These are phyloP conservation scores for Toxoplasma gondii DNA, from an alignment of 169 alveolate species.

Conservation along the genomic window DNA sequence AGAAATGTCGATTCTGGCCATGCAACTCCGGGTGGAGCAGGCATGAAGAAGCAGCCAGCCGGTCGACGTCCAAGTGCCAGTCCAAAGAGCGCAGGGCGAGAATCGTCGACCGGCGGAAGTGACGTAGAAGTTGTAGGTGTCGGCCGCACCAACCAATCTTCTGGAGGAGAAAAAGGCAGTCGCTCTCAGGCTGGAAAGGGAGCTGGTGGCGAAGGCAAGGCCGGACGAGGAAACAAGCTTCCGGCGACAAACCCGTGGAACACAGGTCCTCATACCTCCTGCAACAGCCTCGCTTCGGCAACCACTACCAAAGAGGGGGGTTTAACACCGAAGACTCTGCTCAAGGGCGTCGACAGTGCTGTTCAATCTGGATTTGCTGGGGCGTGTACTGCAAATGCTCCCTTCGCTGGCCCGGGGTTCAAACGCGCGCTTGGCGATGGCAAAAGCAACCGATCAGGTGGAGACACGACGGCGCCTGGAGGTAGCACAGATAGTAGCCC, in stretches of 20 bases:
- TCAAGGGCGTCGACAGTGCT: not conserved
- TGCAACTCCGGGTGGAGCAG: not conserved
- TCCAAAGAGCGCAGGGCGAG: constrained; percentile 38
- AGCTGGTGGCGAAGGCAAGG: not conserved
- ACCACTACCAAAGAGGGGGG: not conserved
- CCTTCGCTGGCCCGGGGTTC: constrained; percentile 3
- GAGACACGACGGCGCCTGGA: not conserved
- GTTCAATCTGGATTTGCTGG: not conserved
- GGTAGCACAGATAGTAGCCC: constrained; percentile 36
- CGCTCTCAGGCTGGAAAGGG: constrained; percentile 1
- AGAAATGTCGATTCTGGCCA: constrained; percentile 21
- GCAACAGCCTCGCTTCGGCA: not conserved
- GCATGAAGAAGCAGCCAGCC: not conserved
- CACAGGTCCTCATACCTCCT: not conserved
- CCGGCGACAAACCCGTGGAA: constrained; percentile 28
- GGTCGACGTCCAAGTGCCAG: constrained; percentile 21
- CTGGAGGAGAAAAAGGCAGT: not conserved
- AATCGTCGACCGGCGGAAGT: constrained; percentile 42
- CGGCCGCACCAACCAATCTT: not conserved
- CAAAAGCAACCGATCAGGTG: not conserved
- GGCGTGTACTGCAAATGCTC: not conserved
- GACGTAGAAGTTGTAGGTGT: constrained; percentile 60
- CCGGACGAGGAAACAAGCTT: not conserved
- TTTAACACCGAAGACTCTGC: constrained; percentile 8
- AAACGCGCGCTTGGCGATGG: not conserved